Conservation (phyloP, 352 stramenopile species). For the Globisporangium cederbergense region DNA sequence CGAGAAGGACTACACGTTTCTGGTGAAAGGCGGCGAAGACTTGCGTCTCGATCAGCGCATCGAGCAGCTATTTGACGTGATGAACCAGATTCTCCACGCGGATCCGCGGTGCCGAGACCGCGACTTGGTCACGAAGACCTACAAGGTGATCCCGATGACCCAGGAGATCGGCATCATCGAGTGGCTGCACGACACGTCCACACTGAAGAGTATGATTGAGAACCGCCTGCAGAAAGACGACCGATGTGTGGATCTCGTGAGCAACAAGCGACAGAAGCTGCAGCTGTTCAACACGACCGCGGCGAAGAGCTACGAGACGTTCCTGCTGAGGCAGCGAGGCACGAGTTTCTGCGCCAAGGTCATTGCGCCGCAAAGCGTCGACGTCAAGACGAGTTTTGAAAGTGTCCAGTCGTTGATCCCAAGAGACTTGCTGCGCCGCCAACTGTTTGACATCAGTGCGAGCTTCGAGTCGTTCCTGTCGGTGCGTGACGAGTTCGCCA, state of each 20-base stretch:
- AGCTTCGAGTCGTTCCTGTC: constrained; percentile 82
- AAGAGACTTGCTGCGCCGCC: constrained; percentile 65
- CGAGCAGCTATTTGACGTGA: constrained; percentile 89
- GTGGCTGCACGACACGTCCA: constrained; percentile 75
- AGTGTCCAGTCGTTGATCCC: constrained; percentile 68
- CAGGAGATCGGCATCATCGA: constrained; percentile 82
- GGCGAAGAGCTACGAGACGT: constrained; percentile 69
- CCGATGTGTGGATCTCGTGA: constrained; percentile 48
- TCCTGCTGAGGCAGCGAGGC: constrained; percentile 69
- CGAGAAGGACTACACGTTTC: constrained; percentile 79
- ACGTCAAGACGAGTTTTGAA: constrained; percentile 52
- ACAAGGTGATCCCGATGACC: constrained; percentile 87
- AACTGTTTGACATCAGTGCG: constrained; percentile 65
- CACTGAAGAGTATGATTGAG: constrained; percentile 79
- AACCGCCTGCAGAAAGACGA: constrained; percentile 61
- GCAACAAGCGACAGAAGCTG: constrained; percentile 67
- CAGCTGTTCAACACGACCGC: constrained; percentile 76
- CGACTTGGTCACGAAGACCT: constrained; percentile 66
- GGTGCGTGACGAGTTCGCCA: constrained; percentile 81
- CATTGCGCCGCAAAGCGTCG: constrained; percentile 35
- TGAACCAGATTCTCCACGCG: constrained; percentile 85
- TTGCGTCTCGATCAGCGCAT: constrained; percentile 90
- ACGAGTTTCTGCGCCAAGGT: constrained; percentile 71
- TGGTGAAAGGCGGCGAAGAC: constrained; percentile 91
- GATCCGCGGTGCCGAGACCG: constrained; percentile 64